Evolutionary conservation across 768 basidiomycete species (phyloP), one percentile per base, ranked within the genome.

Genomic region (Mrakia gelida): DNA sequence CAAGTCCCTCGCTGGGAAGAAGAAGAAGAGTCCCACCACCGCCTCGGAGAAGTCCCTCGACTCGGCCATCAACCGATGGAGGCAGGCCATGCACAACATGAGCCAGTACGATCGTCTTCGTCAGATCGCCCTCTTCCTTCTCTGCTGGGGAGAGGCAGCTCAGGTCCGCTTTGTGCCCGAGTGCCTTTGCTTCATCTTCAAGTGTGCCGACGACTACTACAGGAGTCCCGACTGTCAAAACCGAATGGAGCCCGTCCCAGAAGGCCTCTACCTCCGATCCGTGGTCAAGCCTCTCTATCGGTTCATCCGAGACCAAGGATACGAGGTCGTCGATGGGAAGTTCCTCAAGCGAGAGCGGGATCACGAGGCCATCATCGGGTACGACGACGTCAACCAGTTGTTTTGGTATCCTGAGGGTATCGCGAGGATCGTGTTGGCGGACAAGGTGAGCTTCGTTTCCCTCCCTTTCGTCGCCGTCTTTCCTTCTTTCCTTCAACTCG

Each of bases 371-470:
- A 95, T 98, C 82, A 96, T 99, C 82, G 97, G 97, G 7, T 99
- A 99, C 82, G 97, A 99, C 84, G 97, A 99, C 85, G 92, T 98
- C 80, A 99, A 99, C 84, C 96, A 99, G 84, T 86, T 99, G 65
- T 99, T 99, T 85, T 99, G 96, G 97, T 99, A 98, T 84, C 97
- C 96, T 4, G 97, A 99, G 80, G 97, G 97, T 43, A 95, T 99
- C 82, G 92, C 95, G 15, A 87, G 93, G 43, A 98, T 99, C 82
- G 89, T 90, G 4, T 88, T 98, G 61, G 88, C 86, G 23, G 94
- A 98, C 87, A 96, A 94, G 89, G 94, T 93, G 80, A 63, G 83
- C 80, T 72, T 59, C 9, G 0, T 2, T 28, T 59, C n/a, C 26
- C 26, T 28, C 6, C 9, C 59, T 59, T 28, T 26, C 59, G 5